Evolutionary conservation across 768 basidiomycete species (phyloP).

Genomic region (Strobilomyces echinocephalus): DNA sequence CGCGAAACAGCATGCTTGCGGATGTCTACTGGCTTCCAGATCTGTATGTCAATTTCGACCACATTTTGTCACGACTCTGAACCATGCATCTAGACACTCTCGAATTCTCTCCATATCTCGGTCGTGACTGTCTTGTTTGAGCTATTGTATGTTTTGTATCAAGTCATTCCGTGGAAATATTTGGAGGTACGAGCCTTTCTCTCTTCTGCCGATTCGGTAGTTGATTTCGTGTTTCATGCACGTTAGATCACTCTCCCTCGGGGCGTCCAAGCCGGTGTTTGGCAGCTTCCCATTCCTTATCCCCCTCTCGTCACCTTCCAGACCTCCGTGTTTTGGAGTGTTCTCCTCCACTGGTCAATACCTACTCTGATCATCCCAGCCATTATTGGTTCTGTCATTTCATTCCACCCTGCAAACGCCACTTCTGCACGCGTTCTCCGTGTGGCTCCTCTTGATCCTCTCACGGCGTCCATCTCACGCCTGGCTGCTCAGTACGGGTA

Average conservation of each 20-base stretch:
- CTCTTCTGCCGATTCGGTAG: background rate
- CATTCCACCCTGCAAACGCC: constrained; percentile 48
- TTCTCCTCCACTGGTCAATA: constrained; percentile 57
- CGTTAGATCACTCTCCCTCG: constrained; percentile 17
- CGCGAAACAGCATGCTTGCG: constrained; percentile 16
- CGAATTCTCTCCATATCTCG: constrained; percentile 63
- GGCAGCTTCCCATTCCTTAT: constrained; percentile 37
- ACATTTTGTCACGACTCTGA: background rate
- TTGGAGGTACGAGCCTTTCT: constrained; percentile 33
- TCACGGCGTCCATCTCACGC: constrained; percentile 61
- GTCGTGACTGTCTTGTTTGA: constrained; percentile 51
- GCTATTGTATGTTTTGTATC: constrained; percentile 47
- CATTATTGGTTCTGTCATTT: constrained; percentile 54
- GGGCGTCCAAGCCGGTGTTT: background rate
- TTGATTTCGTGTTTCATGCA: background rate
- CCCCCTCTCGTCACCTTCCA: constrained; percentile 45
- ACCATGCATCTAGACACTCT: constrained; percentile 45
- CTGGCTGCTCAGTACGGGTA: constrained; percentile 59
- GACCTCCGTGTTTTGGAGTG: constrained; percentile 46
- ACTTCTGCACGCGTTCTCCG: constrained; percentile 20
- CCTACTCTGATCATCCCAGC: constrained; percentile 58
- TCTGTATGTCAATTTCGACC: constrained; percentile 17
- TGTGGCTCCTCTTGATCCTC: constrained; percentile 45
- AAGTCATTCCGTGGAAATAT: constrained; percentile 50
- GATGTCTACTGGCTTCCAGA: constrained; percentile 23